A percentile compares a stretch with the other conserved stretches of the same genome.
These are phyloP conservation scores for Verticillium dahliae DNA, from an alignment of 2,329 filamentous ascomycete genomes.

Conservation along the genomic window DNA sequence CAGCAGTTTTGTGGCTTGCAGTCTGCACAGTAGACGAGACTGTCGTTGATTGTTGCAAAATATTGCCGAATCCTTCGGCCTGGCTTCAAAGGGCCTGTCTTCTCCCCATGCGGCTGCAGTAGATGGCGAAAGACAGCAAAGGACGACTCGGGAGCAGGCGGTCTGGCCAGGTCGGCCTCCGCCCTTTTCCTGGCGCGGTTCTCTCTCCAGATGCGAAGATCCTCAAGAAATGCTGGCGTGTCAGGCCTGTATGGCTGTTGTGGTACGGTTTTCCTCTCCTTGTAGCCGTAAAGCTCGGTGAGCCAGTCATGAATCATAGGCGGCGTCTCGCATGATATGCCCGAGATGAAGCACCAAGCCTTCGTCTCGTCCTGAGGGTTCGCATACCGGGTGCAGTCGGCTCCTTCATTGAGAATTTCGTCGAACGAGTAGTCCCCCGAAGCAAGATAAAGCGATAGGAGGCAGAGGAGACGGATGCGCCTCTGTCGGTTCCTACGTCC, in stretches of 20 bases:
- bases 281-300: background rate
- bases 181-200: background rate
- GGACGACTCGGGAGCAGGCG: background rate
- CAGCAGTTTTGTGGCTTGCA: constrained; percentile 2
- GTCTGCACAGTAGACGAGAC: background rate
- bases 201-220: background rate
- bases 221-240: background rate
- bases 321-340: background rate
- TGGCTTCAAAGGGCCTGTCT: background rate
- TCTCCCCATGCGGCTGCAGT: background rate
- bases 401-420: background rate
- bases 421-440: background rate
- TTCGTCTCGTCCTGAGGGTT: background rate
- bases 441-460: background rate
- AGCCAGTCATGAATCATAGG: background rate
- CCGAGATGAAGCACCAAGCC: background rate
- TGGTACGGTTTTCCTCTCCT: background rate
- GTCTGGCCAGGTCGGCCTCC: background rate
- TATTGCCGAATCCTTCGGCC: background rate
- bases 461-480: background rate
- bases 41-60: background rate
- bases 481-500: background rate
- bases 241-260: background rate
- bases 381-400: background rate
- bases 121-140: background rate